Evolutionary conservation across 2,329 filamentous ascomycete species (phyloP).

Genomic region (Clarireedia homoeocarpa): DNA sequence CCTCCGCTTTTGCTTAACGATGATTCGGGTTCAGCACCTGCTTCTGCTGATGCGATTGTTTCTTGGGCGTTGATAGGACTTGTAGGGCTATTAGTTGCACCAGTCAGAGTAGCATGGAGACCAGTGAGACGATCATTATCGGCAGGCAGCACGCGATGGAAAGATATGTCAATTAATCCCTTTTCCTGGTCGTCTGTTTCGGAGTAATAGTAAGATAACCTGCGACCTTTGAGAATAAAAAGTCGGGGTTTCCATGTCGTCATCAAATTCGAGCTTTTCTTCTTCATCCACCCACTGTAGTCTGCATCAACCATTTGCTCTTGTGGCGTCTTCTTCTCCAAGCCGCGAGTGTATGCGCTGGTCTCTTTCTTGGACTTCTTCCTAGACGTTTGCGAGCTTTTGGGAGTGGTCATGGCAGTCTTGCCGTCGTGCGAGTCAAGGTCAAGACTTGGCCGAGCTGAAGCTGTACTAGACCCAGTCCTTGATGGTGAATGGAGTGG

Average conservation of each 20-base stretch:
- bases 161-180: conserved; percentile 94
- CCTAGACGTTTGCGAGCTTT: conserved; percentile 42
- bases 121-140: conserved; percentile 87
- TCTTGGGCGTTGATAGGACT: conserved; percentile 39
- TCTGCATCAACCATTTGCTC: conserved; percentile 84
- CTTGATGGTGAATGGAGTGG: conserved; percentile 57
- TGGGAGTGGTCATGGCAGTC: conserved; percentile 40
- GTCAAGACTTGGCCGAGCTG: conserved; percentile 64
- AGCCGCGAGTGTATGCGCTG: conserved; percentile 82
- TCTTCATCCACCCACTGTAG: conserved; percentile 99
- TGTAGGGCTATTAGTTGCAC: conserved; percentile 62
- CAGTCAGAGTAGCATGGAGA: conserved; percentile 84
- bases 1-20: conserved; percentile 33
- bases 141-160: conserved; percentile 90
- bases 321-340: conserved; percentile 71
- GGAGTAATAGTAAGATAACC: conserved; percentile 92
- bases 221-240: conserved; percentile 88
- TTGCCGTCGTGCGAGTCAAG: conserved; percentile 66
- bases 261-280: conserved; percentile 93
- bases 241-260: conserved; percentile 94
- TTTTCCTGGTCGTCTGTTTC: conserved; percentile 90
- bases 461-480: conserved; percentile 68
- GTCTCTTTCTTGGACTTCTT: conserved; percentile 89
- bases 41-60: conserved; percentile 37
- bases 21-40: conserved; percentile 33